phyloP scores from a whole-genome alignment of 1,139 yeast genomes.

The Debaryomyces udenii region DNA sequence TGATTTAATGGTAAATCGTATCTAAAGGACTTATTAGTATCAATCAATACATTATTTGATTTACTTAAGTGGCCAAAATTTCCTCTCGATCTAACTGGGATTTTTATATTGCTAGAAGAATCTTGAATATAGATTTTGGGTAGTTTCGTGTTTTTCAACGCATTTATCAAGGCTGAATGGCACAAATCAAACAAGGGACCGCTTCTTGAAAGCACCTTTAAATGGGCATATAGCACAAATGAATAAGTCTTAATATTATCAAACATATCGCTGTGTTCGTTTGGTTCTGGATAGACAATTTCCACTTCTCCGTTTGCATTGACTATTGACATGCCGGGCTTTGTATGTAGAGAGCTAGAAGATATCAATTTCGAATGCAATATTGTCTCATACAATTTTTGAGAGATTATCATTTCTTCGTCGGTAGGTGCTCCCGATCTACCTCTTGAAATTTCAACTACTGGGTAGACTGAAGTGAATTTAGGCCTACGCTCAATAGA shows the following conservation, averaged over 20 bases:
- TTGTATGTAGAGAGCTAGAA: conserved; percentile 45
- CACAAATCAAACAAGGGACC: conserved; percentile 84
- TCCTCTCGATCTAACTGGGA: conserved; percentile 55
- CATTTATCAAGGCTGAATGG: conserved; percentile 68
- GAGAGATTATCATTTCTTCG: conserved; percentile 85
- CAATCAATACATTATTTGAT: conserved; percentile 34
- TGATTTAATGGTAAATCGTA: conserved; percentile 37
- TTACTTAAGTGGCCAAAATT: conserved; percentile 51
- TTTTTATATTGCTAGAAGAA: conserved; percentile 50
- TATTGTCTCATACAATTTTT: conserved; percentile 61
- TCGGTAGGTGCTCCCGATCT: conserved; percentile 81
- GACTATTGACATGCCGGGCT: conserved; percentile 55
- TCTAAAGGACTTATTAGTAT: conserved; percentile 26
- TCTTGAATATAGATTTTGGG: conserved; percentile 73
- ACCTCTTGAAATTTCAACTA: conserved; percentile 80
- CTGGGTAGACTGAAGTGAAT: conserved; percentile 66
- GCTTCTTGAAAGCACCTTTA: conserved; percentile 76
- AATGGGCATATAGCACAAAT: conserved; percentile 70
- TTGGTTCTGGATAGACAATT: conserved; percentile 43
- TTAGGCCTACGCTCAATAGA: conserved; percentile 26
- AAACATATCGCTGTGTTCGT: conserved; percentile 1
- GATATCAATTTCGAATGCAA: conserved; percentile 58
- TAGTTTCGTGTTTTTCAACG: conserved; percentile 59
- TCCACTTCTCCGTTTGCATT: conserved; percentile 36
- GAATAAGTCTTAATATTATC: conserved; percentile 44